phyloP scores from a whole-genome alignment of 1,139 yeast genomes.

The Suhomyces bribrorum region DNA sequence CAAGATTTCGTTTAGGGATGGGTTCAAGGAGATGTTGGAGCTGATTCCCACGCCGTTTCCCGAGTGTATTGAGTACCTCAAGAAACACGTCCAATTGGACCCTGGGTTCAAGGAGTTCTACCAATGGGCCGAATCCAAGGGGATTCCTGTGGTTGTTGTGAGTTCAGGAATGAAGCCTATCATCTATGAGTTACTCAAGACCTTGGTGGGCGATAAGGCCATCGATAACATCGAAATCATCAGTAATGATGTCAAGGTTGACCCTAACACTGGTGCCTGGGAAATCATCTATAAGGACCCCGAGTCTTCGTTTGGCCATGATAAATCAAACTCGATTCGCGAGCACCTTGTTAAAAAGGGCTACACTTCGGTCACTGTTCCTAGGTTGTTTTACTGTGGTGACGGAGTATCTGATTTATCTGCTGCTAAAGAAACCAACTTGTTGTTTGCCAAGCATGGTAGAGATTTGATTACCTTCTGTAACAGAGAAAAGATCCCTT shows the following conservation, averaged over 20 bases:
- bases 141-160: slow-evolving; percentile 77
- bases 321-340: slow-evolving; percentile 79
- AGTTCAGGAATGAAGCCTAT: slow-evolving; percentile 94
- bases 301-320: slow-evolving; percentile 89
- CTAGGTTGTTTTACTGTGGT: slow-evolving; percentile 79
- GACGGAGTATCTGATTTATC: slow-evolving; percentile 95
- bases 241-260: slow-evolving; percentile 71
- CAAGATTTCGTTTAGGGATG: slow-evolving; percentile 72
- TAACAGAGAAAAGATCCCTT: slow-evolving; percentile 76
- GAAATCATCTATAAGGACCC: slow-evolving; percentile 78
- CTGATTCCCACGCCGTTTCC: slow-evolving; percentile 76
- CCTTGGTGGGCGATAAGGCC: slow-evolving; percentile 77
- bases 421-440: slow-evolving; percentile 93
- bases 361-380: slow-evolving; percentile 24
- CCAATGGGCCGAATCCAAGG: slow-evolving; percentile 70
- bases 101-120: slow-evolving; percentile 87
- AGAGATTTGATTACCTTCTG: slow-evolving; percentile 87
- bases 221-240: slow-evolving; percentile 73
- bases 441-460: slow-evolving; percentile 90
- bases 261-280: slow-evolving; percentile 61
- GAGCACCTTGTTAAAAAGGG: slow-evolving; percentile 56
- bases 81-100: slow-evolving; percentile 69
- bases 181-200: slow-evolving; percentile 71
- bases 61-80: slow-evolving; percentile 71
- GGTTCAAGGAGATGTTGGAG: slow-evolving; percentile 80